Percentiles rank a stretch among this genome's conserved stretches.
These are phyloP conservation scores for Leishmania braziliensis DNA, from an alignment of 208 protist genomes.

Conservation along the genomic window DNA sequence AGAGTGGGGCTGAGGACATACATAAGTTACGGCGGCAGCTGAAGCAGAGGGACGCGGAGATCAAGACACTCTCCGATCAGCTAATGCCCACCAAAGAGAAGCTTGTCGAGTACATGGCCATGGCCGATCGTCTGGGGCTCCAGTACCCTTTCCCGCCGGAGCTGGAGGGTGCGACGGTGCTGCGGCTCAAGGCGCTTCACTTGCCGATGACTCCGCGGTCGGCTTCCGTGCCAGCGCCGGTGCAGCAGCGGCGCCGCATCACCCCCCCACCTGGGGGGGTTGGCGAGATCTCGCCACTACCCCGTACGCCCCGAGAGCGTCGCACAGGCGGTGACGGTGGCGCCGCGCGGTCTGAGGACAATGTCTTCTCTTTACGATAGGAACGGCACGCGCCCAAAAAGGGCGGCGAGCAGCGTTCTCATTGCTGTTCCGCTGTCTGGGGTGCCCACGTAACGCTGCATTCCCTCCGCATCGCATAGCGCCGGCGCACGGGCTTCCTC, in stretches of 20 bases:
- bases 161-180: conserved; percentile 59
- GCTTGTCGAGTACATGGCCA: conserved; percentile 85
- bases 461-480: neutral
- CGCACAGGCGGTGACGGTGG: neutral
- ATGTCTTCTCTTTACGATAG: conserved; percentile 18
- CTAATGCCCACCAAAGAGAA: conserved; percentile 86
- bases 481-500: neutral
- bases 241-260: neutral
- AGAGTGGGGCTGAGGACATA: conserved; percentile 8
- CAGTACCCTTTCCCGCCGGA: conserved; percentile 80
- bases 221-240: conserved; percentile 17
- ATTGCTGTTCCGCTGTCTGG: neutral
- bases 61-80: conserved; percentile 59
- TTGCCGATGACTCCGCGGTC: conserved; percentile 26
- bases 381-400: neutral
- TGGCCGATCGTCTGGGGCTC: conserved; percentile 81
- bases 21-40: conserved; percentile 31
- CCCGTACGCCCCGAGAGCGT: conserved; percentile 6
- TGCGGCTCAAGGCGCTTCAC: conserved; percentile 63
- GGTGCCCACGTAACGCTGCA: neutral
- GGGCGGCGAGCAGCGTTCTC: neutral
- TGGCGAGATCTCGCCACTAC: conserved; percentile 5
- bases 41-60: conserved; percentile 56
- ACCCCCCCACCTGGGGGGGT: neutral
- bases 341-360: neutral